Percentiles rank a stretch among this genome's conserved stretches.
These are phyloP conservation scores for Gliomastix tumulicola DNA, from an alignment of 2,329 filamentous ascomycete genomes.

Conservation along the genomic window DNA sequence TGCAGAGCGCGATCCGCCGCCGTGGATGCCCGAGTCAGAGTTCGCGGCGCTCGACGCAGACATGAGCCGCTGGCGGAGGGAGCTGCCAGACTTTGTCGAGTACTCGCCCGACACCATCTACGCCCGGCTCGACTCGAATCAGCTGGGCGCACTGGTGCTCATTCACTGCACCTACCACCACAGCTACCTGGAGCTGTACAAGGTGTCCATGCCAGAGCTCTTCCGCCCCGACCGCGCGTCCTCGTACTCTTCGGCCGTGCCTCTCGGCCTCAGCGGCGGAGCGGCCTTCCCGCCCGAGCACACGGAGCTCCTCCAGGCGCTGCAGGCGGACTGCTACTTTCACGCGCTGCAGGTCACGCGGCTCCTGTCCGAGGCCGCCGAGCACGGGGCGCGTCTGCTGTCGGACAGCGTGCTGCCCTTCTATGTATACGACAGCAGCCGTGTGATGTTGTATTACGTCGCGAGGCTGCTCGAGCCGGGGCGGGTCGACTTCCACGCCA, in stretches of 20 bases:
- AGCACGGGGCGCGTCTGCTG: constrained; percentile 30
- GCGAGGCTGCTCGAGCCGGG: constrained; percentile 30
- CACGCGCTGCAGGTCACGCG: constrained; percentile 28
- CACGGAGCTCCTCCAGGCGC: constrained; percentile 22
- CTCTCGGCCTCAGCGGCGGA: no score
- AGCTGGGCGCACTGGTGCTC: constrained; percentile 34
- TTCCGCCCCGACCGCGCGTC: constrained; percentile 25
- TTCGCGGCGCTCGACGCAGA: constrained; percentile 32
- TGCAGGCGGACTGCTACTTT: constrained; percentile 28
- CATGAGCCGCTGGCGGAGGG: constrained; percentile 29
- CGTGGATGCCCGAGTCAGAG: constrained; percentile 34
- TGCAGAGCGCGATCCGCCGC: constrained; percentile 27
- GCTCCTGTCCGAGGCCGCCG: constrained; percentile 29
- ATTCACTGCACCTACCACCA: constrained; percentile 40
- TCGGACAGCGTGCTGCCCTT: constrained; percentile 37
- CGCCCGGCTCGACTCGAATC: constrained; percentile 35
- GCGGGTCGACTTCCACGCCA: constrained; percentile 22
- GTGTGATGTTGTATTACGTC: constrained; percentile 41
- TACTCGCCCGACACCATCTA: constrained; percentile 37
- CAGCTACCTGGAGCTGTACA: constrained; percentile 36
- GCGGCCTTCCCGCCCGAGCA: constrained; percentile 28
- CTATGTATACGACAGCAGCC: constrained; percentile 38
- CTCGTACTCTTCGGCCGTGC: constrained; percentile 17
- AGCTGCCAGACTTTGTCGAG: constrained; percentile 34
- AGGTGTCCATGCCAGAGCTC: constrained; percentile 35